Conservation (phyloP, 345 rosid species). For the Ricinus communis region DNA sequence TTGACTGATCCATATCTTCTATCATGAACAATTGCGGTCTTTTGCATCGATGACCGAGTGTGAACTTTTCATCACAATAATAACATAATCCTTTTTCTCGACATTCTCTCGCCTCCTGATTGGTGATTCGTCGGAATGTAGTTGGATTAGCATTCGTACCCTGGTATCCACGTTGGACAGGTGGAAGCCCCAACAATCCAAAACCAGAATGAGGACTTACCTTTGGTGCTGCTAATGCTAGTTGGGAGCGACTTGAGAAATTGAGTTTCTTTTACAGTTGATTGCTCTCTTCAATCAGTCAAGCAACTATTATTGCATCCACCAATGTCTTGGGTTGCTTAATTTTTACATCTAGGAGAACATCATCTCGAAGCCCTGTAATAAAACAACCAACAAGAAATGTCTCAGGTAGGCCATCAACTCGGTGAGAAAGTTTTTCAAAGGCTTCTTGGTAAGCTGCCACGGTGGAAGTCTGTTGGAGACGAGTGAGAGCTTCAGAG, state of each 20-base stretch:
- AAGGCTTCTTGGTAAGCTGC: constrained; percentile 11
- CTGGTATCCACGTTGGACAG: no score
- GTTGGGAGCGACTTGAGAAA: not conserved
- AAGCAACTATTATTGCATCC: not conserved
- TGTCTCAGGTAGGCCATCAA: no score
- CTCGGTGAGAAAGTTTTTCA: no score
- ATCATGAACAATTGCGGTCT: constrained; percentile 4
- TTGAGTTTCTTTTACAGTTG: not conserved
- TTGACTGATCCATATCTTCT: not conserved
- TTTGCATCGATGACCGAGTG: no score
- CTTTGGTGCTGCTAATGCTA: not conserved
- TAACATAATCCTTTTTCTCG: no score
- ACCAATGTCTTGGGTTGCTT: not conserved
- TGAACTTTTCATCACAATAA: no score
- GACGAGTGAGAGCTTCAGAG: constrained; percentile 8
- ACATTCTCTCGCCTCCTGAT: not conserved
- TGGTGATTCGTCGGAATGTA: not conserved
- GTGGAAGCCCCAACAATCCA: no score
- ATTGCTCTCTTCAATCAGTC: not conserved
- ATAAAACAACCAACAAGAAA: no score
- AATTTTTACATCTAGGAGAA: not conserved
- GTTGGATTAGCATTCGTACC: not conserved
- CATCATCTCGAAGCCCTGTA: no score
- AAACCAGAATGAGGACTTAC: no score
- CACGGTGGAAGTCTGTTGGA: not conserved